A percentile compares a stretch with the other conserved stretches of the same genome.
Evolutionary conservation across 176 grass and related monocot genomes (phyloP).

Genomic region (Triticum aestivum): IWGSC_CS_RefSeq_v2.1 NC_057807.1:493056048-493056547

Average conservation of each 20-base stretch:
- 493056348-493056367: conserved; percentile 81
- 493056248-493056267: conserved; percentile 71
- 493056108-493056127: conserved; percentile 54
- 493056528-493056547: conserved; percentile 93
- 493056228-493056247: conserved; percentile 66
- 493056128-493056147: conserved; percentile 89
- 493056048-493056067: conserved; percentile 70
- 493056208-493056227: conserved; percentile 96
- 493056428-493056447: conserved; percentile 89
- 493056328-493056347: conserved; percentile 51
- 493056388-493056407: conserved; percentile 22
- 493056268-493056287: conserved; percentile 98
- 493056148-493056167: conserved; percentile 72
- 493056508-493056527: conserved; percentile 97
- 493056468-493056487: conserved; percentile 88
- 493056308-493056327: conserved; percentile 70
- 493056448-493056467: conserved; percentile 79
- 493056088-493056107: conserved; percentile 51
- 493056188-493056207: conserved; percentile 98
- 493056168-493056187: conserved; percentile 58
- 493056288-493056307: conserved; percentile 83
- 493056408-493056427: conserved; percentile 63
- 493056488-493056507: conserved; percentile 98
- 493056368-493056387: conserved; percentile 88
- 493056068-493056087: conserved; percentile 61